phyloP scores from a whole-genome alignment of 78 protist genomes.

The Dictyostelium firmibasis region DNA sequence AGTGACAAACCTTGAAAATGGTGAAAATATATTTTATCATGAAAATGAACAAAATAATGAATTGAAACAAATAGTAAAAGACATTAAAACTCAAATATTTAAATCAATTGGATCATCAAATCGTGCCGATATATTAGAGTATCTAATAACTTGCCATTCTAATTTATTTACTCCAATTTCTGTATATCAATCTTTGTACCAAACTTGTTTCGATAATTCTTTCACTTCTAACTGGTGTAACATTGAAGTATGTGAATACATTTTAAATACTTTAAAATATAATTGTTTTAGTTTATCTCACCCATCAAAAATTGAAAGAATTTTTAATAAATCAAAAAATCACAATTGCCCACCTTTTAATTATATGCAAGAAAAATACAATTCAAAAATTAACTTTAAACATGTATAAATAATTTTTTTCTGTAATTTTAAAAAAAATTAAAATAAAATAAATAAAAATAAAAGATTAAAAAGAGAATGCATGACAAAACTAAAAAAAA shows the following conservation, averaged over 20 bases:
- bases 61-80: background rate
- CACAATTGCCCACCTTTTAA: background rate
- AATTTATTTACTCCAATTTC: background rate
- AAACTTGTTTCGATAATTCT: background rate
- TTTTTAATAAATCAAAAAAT: background rate
- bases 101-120: background rate
- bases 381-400: background rate
- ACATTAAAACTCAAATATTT: background rate
- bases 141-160: background rate
- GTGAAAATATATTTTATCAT: background rate
- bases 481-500: no score
- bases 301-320: background rate
- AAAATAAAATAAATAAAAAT: no score
- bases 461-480: no score
- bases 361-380: background rate
- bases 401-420: no score
- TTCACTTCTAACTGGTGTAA: background rate
- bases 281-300: background rate
- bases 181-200: background rate
- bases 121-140: background rate
- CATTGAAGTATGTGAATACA: background rate
- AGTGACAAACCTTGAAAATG: background rate
- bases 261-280: background rate
- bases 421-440: no score
- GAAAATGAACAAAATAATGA: background rate